A percentile compares a stretch with the other conserved stretches of the same genome.
Conservation (phyloP, 2,329 filamentous ascomycete genomes). For the Sclerotinia subarctica region DNA sequence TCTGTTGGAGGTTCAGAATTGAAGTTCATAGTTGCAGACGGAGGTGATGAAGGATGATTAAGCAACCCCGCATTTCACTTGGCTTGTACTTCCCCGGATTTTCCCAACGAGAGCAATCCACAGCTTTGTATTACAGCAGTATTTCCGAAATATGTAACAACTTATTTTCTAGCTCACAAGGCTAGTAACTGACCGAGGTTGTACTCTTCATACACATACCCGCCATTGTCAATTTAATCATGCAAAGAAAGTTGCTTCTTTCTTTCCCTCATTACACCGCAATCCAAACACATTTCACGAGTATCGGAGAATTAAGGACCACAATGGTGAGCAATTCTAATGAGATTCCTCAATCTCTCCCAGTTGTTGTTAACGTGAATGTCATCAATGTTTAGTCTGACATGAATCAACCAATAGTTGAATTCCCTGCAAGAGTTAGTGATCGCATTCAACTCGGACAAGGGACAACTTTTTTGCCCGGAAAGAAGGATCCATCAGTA, state of each 20-base stretch:
- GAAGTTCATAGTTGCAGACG: not conserved
- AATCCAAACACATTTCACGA: not conserved
- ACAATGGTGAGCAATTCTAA: conserved; percentile 3
- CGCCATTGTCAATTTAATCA: conserved; percentile 4
- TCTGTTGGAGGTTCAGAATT: not conserved
- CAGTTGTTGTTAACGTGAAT: conserved; percentile 10
- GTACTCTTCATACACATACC: conserved; percentile 12
- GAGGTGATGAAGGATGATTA: not conserved
- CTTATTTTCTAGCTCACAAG: not conserved
- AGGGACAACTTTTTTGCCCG: conserved; percentile 36
- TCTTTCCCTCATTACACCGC: conserved; percentile 7
- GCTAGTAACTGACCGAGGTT: not conserved
- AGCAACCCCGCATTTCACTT: conserved; percentile 5
- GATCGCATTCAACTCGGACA: conserved; percentile 31
- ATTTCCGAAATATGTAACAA: not conserved
- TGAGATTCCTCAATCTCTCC: not conserved
- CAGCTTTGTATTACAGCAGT: not conserved
- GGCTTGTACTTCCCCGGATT: conserved; percentile 1
- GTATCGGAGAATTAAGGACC: not conserved
- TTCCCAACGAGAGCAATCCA: not conserved
- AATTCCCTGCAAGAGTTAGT: conserved; percentile 14
- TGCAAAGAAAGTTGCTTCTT: conserved; percentile 11
- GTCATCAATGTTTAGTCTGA: conserved; percentile 13
- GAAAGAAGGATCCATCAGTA: conserved; percentile 32
- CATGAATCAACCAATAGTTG: not conserved